Conservation (phyloP, 768 basidiomycete genomes). For the Tulasnella sp. region DNA sequence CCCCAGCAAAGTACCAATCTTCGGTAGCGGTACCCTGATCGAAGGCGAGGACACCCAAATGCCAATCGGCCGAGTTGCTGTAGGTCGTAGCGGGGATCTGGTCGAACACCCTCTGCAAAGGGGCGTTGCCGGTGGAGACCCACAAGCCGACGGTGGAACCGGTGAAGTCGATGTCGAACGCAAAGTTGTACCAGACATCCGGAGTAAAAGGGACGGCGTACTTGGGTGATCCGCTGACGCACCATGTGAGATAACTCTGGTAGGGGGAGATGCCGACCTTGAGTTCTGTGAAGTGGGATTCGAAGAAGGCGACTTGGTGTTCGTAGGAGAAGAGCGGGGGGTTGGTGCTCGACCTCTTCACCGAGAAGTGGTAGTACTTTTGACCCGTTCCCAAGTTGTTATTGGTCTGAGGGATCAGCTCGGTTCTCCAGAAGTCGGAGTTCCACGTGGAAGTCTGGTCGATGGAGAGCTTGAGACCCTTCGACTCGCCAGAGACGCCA, state of each 20-base stretch:
- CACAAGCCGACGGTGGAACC: conserved; percentile 55
- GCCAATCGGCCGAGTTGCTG: conserved; percentile 40
- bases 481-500: conserved; percentile 48
- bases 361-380: conserved; percentile 60
- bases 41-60: conserved; percentile 58
- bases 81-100: conserved; percentile 51
- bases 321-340: conserved; percentile 48
- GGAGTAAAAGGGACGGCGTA: conserved; percentile 53
- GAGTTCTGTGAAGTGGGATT: conserved; percentile 62
- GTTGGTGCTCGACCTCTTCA: conserved; percentile 50
- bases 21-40: conserved; percentile 42
- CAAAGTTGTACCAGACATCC: conserved; percentile 62
- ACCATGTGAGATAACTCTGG: conserved; percentile 52
- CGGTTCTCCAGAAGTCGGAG: conserved; percentile 30
- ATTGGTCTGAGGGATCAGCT: conserved; percentile 45
- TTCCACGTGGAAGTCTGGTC: conserved; percentile 28
- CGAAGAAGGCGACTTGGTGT: conserved; percentile 52
- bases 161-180: conserved; percentile 62
- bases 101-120: conserved; percentile 50
- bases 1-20: conserved; percentile 59
- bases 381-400: conserved; percentile 56
- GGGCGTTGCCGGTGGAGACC: conserved; percentile 51
- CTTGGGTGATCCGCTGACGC: conserved; percentile 46
- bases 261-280: conserved; percentile 56
- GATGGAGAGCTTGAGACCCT: conserved; percentile 55